A percentile compares a stretch with the other conserved stretches of the same genome.
Conservation (phyloP, 805 yeast species). For the Saccharomyces eubayanus region DNA sequence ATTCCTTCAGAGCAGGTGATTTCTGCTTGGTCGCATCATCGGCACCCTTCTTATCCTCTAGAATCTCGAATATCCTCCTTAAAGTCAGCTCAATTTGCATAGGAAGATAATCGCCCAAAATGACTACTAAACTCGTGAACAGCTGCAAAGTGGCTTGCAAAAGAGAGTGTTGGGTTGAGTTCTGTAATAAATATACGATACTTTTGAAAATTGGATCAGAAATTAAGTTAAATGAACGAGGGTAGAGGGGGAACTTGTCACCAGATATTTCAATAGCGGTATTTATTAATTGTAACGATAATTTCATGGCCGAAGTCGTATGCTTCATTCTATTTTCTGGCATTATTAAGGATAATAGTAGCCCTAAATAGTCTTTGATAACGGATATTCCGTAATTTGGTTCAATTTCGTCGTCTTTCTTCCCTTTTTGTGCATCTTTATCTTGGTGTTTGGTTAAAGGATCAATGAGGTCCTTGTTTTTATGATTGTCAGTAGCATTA, state of each 20-base stretch:
- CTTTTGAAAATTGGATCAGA: conserved; percentile 76
- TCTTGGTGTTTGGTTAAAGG: not conserved
- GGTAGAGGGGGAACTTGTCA: conserved; percentile 44
- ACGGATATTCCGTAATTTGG: conserved; percentile 61
- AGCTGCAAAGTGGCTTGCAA: conserved; percentile 66
- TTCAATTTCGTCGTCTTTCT: conserved; percentile 15
- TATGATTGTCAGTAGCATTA: not conserved
- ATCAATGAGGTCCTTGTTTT: not conserved
- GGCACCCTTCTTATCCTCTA: conserved; percentile 15
- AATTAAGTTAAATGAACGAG: conserved; percentile 55
- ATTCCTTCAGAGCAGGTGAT: conserved; percentile 51
- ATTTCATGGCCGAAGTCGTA: conserved; percentile 72
- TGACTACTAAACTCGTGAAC: conserved; percentile 61
- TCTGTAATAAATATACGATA: conserved; percentile 66
- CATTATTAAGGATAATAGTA: conserved; percentile 70
- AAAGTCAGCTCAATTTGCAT: conserved; percentile 71
- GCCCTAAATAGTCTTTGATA: conserved; percentile 64
- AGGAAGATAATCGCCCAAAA: conserved; percentile 54
- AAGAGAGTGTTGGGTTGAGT: conserved; percentile 56
- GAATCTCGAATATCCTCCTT: conserved; percentile 50
- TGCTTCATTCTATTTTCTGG: conserved; percentile 75
- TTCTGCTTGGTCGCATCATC: conserved; percentile 13
- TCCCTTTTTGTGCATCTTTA: conserved; percentile 2
- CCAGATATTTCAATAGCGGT: conserved; percentile 80
- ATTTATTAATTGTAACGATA: conserved; percentile 65